Base-by-base conservation (phyloP, 2,329 filamentous ascomycete genomes). In the Fusarium mundagurra region DNA sequence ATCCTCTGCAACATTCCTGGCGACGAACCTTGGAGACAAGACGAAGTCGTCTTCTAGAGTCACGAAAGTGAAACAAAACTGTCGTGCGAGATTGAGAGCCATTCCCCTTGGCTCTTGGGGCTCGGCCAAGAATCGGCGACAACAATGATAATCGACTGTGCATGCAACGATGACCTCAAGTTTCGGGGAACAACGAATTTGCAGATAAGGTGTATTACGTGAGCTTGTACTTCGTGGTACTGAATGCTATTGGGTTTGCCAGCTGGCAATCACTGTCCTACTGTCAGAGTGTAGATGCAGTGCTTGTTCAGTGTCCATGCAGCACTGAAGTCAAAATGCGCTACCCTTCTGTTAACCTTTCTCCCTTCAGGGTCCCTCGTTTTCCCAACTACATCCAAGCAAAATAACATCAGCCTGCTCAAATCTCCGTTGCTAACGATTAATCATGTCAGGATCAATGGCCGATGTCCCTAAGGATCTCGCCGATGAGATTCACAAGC, bases 391-490 rank as follows among this genome's bases (percentile, higher is more conserved):
- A 39, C 39, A 43, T 24, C 33, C 13, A 51, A 41, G 20, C 24
- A 41, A 41, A 53, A 60, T 24, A n/a, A 45, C 5, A 18, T 9
- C 39, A 53, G 38, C 47, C 57, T 47, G 11, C 43, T 45, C 44
- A 20, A 63, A 45, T 34, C 20, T 31, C 27, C 31, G 48, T 69
- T 55, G 76, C 76, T 73, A 62, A 76, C 67, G 20, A 38, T 13
- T 27, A 58, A 75, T 43, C 50, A 71, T 77, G 71, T 61, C 76
- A 97, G 95, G 94, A 82, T 97, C 95, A 73, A 94, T 96, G 90
- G 91, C 92, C 83, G 94, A 98, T 86, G 89, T 98, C 83, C 95
- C 96, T 74, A 93, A 94, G 85, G 92, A 94, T 84, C 89, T 98
- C 75, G 86, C 94, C 61, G 82, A 85, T 43, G 93, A 98, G 85